Evolutionary conservation across 352 stramenopile species (phyloP).

Genomic region (Phytophthora capsici): DNA sequence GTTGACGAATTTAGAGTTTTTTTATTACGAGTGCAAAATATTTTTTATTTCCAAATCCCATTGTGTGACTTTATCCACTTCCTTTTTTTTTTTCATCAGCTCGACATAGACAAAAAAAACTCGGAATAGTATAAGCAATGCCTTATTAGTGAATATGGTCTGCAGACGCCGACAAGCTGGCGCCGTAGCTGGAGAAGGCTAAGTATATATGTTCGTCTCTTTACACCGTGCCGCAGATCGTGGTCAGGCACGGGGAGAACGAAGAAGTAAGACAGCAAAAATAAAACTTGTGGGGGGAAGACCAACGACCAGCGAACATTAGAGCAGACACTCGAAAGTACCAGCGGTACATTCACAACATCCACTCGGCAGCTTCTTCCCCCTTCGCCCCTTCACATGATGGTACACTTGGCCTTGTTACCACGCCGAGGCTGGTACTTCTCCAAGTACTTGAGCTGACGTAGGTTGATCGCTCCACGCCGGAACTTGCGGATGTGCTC

Average conservation of each 20-base stretch:
- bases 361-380: slow-evolving; percentile 4
- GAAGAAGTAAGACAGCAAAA: slow-evolving; percentile 42
- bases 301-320: slow-evolving; percentile 14
- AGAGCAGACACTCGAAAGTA: slow-evolving; percentile 5
- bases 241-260: slow-evolving; percentile 11
- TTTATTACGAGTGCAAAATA: no score
- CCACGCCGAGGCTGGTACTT: slow-evolving; percentile 90
- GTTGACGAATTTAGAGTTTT: no score
- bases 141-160: slow-evolving; percentile 37
- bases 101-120: no score
- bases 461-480: slow-evolving; percentile 97
- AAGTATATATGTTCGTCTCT: slow-evolving; percentile 19
- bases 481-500: slow-evolving; percentile 95
- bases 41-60: no score
- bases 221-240: slow-evolving; percentile 15
- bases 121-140: slow-evolving; percentile 34
- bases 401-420: slow-evolving; percentile 81
- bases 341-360: background rate
- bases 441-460: slow-evolving; percentile 98
- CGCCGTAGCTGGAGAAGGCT: slow-evolving; percentile 17
- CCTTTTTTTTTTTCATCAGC: no score
- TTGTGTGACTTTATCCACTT: no score
- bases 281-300: slow-evolving; percentile 30
- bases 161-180: slow-evolving; percentile 20
- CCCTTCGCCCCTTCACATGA: slow-evolving; percentile 71